Evolutionary conservation across 2,329 filamentous ascomycete species (phyloP), one percentile per base, ranked within the genome.

Genomic region (Neurospora sp.): DNA sequence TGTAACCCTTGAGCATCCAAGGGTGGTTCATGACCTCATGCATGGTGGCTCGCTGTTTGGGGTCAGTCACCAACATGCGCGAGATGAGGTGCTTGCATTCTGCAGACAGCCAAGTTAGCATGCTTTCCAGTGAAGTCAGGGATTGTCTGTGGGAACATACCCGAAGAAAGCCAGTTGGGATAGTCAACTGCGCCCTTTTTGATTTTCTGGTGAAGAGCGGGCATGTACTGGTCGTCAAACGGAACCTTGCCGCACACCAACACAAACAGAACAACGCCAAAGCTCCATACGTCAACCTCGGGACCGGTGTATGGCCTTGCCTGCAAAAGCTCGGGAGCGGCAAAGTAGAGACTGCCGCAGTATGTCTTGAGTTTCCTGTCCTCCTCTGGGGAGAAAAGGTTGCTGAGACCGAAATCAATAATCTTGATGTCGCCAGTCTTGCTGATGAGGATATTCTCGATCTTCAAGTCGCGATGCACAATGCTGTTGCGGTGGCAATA

Each of bases 401-500:
- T 99, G 83, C 95, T 98, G 69, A 99, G 85, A 38, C 95, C 96
- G 79, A 99, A 99, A 79, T 99, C 96, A 75, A 99, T 99, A 76
- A 99, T 98, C 79, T 98, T 98, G 81, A 99, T 99, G 78, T 99
- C 96, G 52, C 96, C 96, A 1, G 92, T 97, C 84, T 98, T 98
- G 85, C 93, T 97, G 82, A 99, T 99, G 72, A 99, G 87, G 69
- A 99, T 99, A 78, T 99, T 99, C 80, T 98, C 96, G 75, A 99
- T 99, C 85, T 99, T 99, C 74, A 99, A 82, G 78, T 99, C 96
- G 67, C 96, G 90, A 80, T 99, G 96, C 33, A 98, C 96, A 74
- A 99, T 98, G 81, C 93, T 97, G 83, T 99, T 98, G 72, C 94
- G 89, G 80, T 99, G 96, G 78, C 94, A 97, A 81, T 98, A 99